phyloP scores from a whole-genome alignment of 148 eudicot species.

The Salicornia ramosissima region DNA sequence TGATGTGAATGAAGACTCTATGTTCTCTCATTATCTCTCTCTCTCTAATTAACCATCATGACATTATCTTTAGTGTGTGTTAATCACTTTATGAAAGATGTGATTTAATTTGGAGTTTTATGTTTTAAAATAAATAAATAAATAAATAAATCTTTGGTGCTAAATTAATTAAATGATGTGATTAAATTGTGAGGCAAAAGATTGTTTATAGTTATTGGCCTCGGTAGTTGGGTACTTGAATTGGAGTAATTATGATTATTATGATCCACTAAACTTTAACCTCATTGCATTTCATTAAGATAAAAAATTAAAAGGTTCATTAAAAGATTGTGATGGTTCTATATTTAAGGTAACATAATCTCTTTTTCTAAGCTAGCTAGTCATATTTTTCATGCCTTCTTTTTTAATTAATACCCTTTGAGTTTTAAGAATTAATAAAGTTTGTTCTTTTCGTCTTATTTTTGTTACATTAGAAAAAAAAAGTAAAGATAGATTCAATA shows the following conservation, averaged over 20 bases:
- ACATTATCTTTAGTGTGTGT: slow-evolving; percentile 15
- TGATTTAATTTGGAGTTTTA: slow-evolving; percentile 7
- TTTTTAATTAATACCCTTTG: too few relatives aligned
- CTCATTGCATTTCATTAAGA: slow-evolving; percentile 21
- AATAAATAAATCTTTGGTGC: slow-evolving; percentile 10
- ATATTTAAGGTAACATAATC: not conserved
- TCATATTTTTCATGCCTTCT: too few relatives aligned
- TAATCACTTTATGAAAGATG: slow-evolving; percentile 21
- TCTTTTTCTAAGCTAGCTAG: too few relatives aligned
- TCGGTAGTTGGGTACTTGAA: slow-evolving; percentile 23
- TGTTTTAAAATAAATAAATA: not conserved
- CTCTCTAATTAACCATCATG: slow-evolving; percentile 11
- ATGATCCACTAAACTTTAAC: slow-evolving; percentile 26
- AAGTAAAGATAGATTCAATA: too few relatives aligned
- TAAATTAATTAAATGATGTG: slow-evolving; percentile 22
- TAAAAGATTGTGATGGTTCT: too few relatives aligned
- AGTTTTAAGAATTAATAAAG: too few relatives aligned
- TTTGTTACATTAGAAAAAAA: too few relatives aligned
- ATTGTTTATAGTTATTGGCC: slow-evolving; percentile 13
- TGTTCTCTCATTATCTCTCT: slow-evolving; percentile 14
- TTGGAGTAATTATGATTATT: slow-evolving; percentile 25
- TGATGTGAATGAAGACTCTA: slow-evolving; percentile 21
- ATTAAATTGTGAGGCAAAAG: slow-evolving; percentile 18
- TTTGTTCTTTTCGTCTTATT: too few relatives aligned
- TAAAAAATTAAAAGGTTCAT: not conserved